A percentile compares a stretch with the other conserved stretches of the same genome.
Conservation (phyloP, 306 rosid genomes). For the Acacia confusa region DNA sequence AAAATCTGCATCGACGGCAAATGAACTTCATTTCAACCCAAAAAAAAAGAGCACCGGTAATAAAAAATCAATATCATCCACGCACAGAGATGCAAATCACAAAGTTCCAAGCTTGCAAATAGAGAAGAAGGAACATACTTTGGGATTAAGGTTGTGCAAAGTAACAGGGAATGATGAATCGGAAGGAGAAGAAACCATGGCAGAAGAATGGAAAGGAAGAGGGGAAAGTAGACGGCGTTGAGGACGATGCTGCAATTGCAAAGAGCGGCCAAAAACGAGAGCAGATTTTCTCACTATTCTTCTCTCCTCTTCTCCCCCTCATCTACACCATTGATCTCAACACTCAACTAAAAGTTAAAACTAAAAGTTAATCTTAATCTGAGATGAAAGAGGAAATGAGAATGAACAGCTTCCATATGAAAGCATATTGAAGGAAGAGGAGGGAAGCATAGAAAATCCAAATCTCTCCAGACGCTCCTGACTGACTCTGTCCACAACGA, state of each 20-base stretch:
- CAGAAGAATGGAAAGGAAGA: conserved; percentile 21
- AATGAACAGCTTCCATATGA: too few species aligned
- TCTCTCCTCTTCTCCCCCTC: too few species aligned
- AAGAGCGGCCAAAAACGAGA: conserved; percentile 49
- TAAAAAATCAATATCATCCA: neutral
- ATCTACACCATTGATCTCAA: too few species aligned
- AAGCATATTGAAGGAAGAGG: too few species aligned
- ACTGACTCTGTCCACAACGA: conserved; percentile 51
- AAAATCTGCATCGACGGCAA: neutral
- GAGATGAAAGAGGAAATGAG: too few species aligned
- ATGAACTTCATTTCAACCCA: neutral
- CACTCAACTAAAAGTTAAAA: too few species aligned
- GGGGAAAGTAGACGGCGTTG: conserved; percentile 5
- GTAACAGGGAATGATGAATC: conserved; percentile 47
- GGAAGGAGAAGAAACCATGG: conserved; percentile 40
- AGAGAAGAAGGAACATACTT: conserved; percentile 48
- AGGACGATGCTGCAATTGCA: conserved; percentile 17
- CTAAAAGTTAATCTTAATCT: too few species aligned
- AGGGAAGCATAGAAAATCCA: too few species aligned
- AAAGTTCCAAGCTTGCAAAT: neutral
- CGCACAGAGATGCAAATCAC: neutral
- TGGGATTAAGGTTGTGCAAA: conserved; percentile 65
- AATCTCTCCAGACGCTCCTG: too few species aligned
- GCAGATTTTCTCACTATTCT: too few species aligned
- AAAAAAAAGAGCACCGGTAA: neutral